Base-by-base conservation (phyloP, 78 protist genomes). In the Creolimax fragrantissima region DNA sequence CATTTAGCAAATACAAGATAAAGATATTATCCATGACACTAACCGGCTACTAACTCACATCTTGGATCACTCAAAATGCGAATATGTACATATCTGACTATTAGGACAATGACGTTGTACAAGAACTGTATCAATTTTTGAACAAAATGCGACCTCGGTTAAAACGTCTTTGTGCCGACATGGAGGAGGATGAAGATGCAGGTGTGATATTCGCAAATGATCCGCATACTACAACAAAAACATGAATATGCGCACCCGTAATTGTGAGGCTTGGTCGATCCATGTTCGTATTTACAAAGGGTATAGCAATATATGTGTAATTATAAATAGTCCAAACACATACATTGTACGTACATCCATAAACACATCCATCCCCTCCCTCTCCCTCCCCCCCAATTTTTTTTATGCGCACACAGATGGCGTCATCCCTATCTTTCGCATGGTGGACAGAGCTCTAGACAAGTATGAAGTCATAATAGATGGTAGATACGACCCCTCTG, bases 181-280 rank as follows among this genome's bases (percentile, higher is more conserved):
- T 90, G 44, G 92, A 90, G 42, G 92, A 90, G 41, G 92, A 90
- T 17, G 92, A 90, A 36, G 92, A 90, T n/a, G 92, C 43, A 7
- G 45, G 90, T n/a, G 74, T 58, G 1, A 32, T 17, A 58, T 32
- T 17, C 24, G 74, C 74, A 58, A 58, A 24, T 0, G 74, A 58
- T 24, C 11, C 24, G 24, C 74, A 17, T 58, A 58, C 0, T 24
- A 17, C 24, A 17, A 58, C 74, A 0, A 32, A 58, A 17, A 58
- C 74, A 58, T 58, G 24, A 24, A 32, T 1, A 58, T 58, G 24
- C 74, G 47, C 24, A 84, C 41, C 88, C 88, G n/a, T n/a, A n/a
- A n/a, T n/a, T n/a, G n/a, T n/a, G n/a, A n/a, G n/a, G n/a, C n/a
- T n/a, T n/a, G n/a, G n/a, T n/a, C n/a, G n/a, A n/a, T n/a, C n/a